These are phyloP conservation scores for Phytophthora foliorum DNA, from an alignment of 352 stramenopile genomes.

Conservation along the genomic window DNA sequence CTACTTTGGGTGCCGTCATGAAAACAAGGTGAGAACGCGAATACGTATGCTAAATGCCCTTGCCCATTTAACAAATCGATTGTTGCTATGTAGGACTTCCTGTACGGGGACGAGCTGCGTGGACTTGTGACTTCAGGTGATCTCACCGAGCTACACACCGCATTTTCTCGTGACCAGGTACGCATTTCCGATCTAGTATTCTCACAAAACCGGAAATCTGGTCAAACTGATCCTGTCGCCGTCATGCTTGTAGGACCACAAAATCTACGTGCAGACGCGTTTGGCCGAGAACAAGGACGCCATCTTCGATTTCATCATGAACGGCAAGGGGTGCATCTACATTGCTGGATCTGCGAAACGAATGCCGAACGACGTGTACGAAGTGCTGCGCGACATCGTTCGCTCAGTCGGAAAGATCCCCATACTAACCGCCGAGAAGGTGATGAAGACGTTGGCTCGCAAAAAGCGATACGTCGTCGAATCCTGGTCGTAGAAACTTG, in stretches of 20 bases:
- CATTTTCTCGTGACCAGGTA: conserved; percentile 93
- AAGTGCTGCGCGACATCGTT: conserved; percentile 90
- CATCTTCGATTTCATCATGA: conserved; percentile 77
- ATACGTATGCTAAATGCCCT: neutral
- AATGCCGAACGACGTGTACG: conserved; percentile 93
- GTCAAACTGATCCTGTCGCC: neutral
- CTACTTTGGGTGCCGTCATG: conserved; percentile 92
- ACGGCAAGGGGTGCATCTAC: conserved; percentile 74
- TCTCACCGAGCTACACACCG: conserved; percentile 82
- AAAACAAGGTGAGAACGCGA: conserved; percentile 62
- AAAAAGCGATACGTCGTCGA: conserved; percentile 89
- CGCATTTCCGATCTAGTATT: neutral
- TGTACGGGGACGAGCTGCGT: conserved; percentile 87
- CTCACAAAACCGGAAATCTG: neutral
- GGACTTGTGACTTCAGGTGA: conserved; percentile 53
- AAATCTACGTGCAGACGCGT: conserved; percentile 94
- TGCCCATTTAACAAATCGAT: conserved; percentile 4
- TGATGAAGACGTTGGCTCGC: conserved; percentile 80
- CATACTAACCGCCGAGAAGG: conserved; percentile 65
- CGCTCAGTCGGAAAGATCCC: conserved; percentile 78
- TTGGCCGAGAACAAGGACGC: conserved; percentile 85
- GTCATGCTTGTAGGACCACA: conserved; percentile 55
- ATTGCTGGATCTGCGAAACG: conserved; percentile 92
- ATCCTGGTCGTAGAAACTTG: conserved; percentile 73
- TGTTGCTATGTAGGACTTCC: conserved; percentile 72